Evolutionary conservation across 2,329 filamentous ascomycete genomes (phyloP).

Genomic region (Colletotrichum sp.): DNA sequence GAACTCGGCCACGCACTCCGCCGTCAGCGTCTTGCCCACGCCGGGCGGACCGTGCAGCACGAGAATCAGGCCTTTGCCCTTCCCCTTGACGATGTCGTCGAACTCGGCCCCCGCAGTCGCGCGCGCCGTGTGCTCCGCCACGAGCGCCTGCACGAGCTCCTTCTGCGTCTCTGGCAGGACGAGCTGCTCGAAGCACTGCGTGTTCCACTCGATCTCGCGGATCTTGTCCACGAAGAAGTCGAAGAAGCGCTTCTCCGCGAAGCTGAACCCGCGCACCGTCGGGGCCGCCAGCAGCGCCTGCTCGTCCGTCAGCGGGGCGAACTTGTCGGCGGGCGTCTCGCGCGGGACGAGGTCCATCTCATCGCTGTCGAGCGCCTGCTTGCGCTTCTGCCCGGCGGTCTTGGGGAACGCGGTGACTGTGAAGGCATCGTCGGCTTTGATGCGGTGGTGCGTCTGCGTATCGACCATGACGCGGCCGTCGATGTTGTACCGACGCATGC

Average conservation of each 20-base stretch:
- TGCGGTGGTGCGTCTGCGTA: slow-evolving; percentile 78
- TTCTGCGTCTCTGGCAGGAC: slow-evolving; percentile 55
- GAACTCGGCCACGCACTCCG: slow-evolving; percentile 55
- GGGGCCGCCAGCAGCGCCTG: slow-evolving; percentile 45
- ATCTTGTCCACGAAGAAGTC: slow-evolving; percentile 54
- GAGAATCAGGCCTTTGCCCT: slow-evolving; percentile 48
- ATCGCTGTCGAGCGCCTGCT: slow-evolving; percentile 15
- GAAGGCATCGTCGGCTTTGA: slow-evolving; percentile 85
- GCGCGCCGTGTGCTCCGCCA: slow-evolving; percentile 60
- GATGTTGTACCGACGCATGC: slow-evolving; percentile 67
- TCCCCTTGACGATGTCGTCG: slow-evolving; percentile 56
- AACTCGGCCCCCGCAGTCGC: slow-evolving; percentile 63
- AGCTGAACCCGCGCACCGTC: slow-evolving; percentile 57
- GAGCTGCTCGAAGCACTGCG: slow-evolving; percentile 51
- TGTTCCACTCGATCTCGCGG: slow-evolving; percentile 52
- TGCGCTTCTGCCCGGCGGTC: slow-evolving; percentile 16
- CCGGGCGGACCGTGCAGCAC: slow-evolving; percentile 53
- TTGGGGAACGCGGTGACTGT: slow-evolving; percentile 22
- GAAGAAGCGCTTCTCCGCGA: slow-evolving; percentile 52
- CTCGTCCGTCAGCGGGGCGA: slow-evolving; percentile 36
- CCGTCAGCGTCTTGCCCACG: slow-evolving; percentile 56
- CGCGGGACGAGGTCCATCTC: slow-evolving; percentile 27
- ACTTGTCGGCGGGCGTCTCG: slow-evolving; percentile 4
- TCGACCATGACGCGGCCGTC: slow-evolving; percentile 91
- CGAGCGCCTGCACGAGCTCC: slow-evolving; percentile 58